phyloP scores from a whole-genome alignment of 441 rosid species.

The Capsella rubella region DNA sequence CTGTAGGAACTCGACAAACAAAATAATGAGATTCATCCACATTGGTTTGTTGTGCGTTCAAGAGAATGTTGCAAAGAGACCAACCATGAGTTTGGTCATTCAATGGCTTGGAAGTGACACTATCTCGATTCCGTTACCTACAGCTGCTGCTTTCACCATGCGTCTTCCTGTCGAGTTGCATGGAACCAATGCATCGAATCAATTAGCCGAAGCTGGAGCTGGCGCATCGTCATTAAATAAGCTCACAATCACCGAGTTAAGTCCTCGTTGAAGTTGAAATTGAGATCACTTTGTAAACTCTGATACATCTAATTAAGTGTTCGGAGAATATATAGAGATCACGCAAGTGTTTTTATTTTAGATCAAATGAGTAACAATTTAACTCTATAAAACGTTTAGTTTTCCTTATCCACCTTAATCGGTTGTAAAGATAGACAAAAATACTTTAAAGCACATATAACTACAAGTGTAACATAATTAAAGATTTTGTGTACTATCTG shows the following conservation, averaged over 20 bases:
- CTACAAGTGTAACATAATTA: too few relatives aligned
- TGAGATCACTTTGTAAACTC: not conserved
- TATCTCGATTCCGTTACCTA: slow-evolving; percentile 18
- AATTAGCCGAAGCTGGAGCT: not conserved
- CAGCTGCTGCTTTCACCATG: slow-evolving; percentile 20
- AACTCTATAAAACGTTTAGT: too few relatives aligned
- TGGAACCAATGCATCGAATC: not conserved
- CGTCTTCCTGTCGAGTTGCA: not conserved
- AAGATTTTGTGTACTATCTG: too few relatives aligned
- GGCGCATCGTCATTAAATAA: slow-evolving; percentile 4
- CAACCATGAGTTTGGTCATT: slow-evolving; percentile 19
- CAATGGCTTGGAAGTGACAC: slow-evolving; percentile 30
- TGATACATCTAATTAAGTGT: not conserved
- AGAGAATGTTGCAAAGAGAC: slow-evolving; percentile 18
- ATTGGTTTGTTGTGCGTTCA: slow-evolving; percentile 14
- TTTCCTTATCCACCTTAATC: too few relatives aligned
- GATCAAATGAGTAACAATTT: not conserved
- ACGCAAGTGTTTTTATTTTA: not conserved
- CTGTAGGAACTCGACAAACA: not conserved
- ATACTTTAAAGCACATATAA: too few relatives aligned
- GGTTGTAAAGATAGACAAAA: too few relatives aligned
- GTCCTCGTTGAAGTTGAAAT: slow-evolving; percentile 23
- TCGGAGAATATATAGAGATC: not conserved
- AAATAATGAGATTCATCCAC: slow-evolving; percentile 18
- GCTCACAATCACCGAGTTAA: slow-evolving; percentile 12